Percentiles rank a stretch among this genome's conserved stretches.
Evolutionary conservation across 2,329 filamentous ascomycete species (phyloP).

Genomic region (Xylariaceae sp.): DNA sequence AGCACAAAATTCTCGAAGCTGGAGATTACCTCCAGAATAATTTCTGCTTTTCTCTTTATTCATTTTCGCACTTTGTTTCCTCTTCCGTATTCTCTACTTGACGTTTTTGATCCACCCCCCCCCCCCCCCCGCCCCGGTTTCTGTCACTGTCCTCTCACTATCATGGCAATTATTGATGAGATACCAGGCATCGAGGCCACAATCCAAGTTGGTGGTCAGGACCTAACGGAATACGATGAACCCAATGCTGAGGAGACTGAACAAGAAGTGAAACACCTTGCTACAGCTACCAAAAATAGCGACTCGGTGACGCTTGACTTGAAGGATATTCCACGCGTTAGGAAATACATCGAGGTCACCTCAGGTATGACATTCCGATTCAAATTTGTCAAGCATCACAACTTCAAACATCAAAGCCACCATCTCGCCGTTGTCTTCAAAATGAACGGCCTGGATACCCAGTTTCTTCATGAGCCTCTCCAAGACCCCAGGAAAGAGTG

Average conservation of each 20-base stretch:
- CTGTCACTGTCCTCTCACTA: neutral
- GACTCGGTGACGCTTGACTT: neutral
- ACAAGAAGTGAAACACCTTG: neutral
- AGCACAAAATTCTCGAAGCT: no score
- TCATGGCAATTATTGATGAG: constrained; percentile 6
- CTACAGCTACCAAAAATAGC: neutral
- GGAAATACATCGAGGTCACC: constrained; percentile 12
- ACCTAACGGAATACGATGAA: constrained; percentile 8
- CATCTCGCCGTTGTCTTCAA: neutral
- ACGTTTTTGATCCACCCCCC: no score
- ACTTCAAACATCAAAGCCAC: neutral
- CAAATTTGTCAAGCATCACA: neutral
- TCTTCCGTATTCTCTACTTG: neutral
- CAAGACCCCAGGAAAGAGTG: no score
- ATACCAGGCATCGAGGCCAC: constrained; percentile 7
- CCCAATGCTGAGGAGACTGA: neutral
- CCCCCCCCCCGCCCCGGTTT: neutral
- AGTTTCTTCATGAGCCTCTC: neutral
- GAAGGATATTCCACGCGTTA: constrained; percentile 1
- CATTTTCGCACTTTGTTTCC: neutral
- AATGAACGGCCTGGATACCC: neutral
- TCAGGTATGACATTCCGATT: neutral
- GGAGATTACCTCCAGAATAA: no score
- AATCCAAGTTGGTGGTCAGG: neutral
- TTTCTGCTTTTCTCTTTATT: neutral